These are phyloP conservation scores for Colletotrichum sp. DNA, from an alignment of 2,329 filamentous ascomycete genomes.

Conservation along the genomic window DNA sequence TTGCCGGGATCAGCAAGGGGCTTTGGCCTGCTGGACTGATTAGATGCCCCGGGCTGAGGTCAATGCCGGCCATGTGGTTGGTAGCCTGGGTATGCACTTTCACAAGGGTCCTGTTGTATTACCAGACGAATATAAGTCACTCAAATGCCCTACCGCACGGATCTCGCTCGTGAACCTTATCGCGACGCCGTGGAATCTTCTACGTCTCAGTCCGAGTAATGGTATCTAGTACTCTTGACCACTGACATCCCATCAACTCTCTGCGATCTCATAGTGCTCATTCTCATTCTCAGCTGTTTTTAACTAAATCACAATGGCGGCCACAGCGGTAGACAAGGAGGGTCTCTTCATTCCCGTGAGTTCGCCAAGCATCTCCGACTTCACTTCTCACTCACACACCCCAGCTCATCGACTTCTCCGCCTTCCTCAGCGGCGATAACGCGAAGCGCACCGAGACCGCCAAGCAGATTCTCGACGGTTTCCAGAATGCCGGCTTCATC, in stretches of 20 bases:
- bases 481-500: conserved; percentile 87
- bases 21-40: neutral
- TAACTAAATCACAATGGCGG: conserved; percentile 32
- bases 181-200: neutral
- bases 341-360: conserved; percentile 61
- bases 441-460: conserved; percentile 69
- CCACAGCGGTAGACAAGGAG: conserved; percentile 53
- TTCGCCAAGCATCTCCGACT: conserved; percentile 12
- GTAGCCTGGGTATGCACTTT: neutral
- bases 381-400: conserved; percentile 9
- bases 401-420: conserved; percentile 80
- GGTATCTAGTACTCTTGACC: neutral
- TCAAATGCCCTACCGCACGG: neutral
- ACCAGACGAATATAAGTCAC: conserved; percentile 9
- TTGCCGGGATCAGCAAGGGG: neutral
- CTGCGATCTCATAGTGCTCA: neutral
- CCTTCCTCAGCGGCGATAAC: conserved; percentile 69
- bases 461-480: conserved; percentile 75
- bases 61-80: conserved; percentile 9
- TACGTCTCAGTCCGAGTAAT: neutral
- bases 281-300: neutral
- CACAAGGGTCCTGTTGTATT: neutral
- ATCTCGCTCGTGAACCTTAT: conserved; percentile 3
- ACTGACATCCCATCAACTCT: neutral
- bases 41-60: neutral